phyloP scores from a whole-genome alignment of 2,329 filamentous ascomycete species.

The Verruconis gallopava region DNA sequence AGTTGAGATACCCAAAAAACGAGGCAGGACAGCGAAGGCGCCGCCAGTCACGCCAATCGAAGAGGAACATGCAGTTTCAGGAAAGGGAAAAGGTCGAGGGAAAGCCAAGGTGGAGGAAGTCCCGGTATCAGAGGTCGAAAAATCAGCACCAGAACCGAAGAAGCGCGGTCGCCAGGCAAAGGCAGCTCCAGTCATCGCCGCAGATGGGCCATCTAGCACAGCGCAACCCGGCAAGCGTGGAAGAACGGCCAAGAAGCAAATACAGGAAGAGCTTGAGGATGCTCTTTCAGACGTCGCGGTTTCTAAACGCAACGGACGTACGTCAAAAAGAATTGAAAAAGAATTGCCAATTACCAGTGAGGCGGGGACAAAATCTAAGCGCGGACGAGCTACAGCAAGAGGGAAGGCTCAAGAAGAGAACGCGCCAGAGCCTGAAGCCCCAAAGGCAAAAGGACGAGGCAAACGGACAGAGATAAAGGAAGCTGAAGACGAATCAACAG shows the following conservation, averaged over 20 bases:
- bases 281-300: background rate
- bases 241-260: background rate
- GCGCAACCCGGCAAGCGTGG: background rate
- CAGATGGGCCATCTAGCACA: slow-evolving; percentile 9
- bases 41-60: slow-evolving; percentile 8
- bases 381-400: background rate
- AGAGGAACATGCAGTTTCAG: slow-evolving; percentile 4
- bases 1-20: slow-evolving; percentile 17
- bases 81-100: slow-evolving; percentile 9
- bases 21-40: slow-evolving; percentile 16
- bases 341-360: background rate
- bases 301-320: background rate
- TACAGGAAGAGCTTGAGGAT: slow-evolving; percentile 8
- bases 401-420: background rate
- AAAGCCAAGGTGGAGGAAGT: slow-evolving; percentile 4
- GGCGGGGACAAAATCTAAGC: background rate
- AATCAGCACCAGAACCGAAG: slow-evolving; percentile 8
- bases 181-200: slow-evolving; percentile 2
- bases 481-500: background rate
- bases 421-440: slow-evolving; percentile 3
- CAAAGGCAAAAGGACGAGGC: slow-evolving; percentile 3
- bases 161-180: slow-evolving; percentile 11
- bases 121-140: slow-evolving; percentile 2
- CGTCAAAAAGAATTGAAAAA: background rate
- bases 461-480: background rate